Evolutionary conservation across 345 rosid genomes (phyloP).

Genomic region (Heritiera littoralis): DNA sequence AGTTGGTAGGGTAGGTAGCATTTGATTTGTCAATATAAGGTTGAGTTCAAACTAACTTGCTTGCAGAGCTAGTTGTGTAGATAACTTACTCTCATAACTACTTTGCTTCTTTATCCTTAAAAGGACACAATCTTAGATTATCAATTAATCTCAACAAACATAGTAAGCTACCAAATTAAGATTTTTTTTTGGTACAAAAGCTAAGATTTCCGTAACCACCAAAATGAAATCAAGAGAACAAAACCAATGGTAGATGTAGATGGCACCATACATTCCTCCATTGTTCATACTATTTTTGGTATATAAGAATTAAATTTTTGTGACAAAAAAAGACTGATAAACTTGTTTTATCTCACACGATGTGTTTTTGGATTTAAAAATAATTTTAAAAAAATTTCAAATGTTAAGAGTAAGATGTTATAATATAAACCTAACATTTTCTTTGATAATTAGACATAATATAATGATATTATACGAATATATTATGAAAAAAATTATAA

Average conservation of each 20-base stretch:
- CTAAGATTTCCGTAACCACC: neutral
- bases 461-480: no score
- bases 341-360: no score
- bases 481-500: no score
- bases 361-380: neutral
- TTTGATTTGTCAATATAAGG: neutral
- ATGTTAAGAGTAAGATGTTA: no score
- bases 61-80: neutral
- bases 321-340: no score
- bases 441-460: no score
- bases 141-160: neutral
- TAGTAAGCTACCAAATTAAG: neutral
- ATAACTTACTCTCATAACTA: neutral
- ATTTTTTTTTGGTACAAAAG: neutral
- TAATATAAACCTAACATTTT: no score
- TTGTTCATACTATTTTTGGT: neutral
- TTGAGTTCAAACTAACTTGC: neutral
- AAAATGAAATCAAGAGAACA: neutral
- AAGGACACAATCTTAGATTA: neutral
- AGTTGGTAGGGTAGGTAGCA: neutral
- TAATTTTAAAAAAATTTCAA: no score
- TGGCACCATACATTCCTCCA: neutral
- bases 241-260: neutral
- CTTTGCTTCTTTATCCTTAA: neutral
- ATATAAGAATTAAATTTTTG: neutral